Evolutionary conservation across 768 basidiomycete genomes (phyloP).

Genomic region (Sporobolomyces roseus): DNA sequence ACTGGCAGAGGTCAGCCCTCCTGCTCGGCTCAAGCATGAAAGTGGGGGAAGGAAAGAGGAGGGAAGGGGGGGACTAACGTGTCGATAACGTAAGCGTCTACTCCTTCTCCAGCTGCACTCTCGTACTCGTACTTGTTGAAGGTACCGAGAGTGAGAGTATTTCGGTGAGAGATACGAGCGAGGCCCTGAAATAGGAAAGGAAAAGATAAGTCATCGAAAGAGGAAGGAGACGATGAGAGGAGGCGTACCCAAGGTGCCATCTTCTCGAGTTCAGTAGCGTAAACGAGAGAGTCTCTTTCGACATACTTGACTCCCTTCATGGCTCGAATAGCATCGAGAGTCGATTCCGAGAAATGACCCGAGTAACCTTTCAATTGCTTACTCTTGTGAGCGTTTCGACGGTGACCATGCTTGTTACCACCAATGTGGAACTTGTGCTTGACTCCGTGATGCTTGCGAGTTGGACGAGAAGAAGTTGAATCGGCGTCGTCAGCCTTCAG

Average conservation of each 20-base stretch:
- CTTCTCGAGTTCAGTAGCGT: conserved; percentile 59
- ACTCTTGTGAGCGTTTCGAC: conserved; percentile 6
- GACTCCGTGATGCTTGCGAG: conserved; percentile 54
- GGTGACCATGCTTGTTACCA: conserved; percentile 25
- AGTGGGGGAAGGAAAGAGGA: background rate
- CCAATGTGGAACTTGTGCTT: conserved; percentile 43
- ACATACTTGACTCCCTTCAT: conserved; percentile 88
- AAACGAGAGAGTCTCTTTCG: conserved; percentile 91
- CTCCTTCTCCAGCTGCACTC: conserved; percentile 73
- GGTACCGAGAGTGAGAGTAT: conserved; percentile 68
- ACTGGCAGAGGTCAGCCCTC: background rate
- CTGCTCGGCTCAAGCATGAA: too few species aligned
- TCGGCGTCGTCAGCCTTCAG: conserved; percentile 10
- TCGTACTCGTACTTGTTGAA: conserved; percentile 77
- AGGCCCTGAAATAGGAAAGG: conserved; percentile 64
- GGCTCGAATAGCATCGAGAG: conserved; percentile 69
- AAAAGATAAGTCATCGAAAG: conserved; percentile 18
- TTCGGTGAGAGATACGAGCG: conserved; percentile 85
- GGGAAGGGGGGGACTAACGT: conserved; percentile 44
- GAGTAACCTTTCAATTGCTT: conserved; percentile 43
- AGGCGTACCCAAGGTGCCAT: conserved; percentile 78
- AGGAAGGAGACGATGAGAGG: background rate
- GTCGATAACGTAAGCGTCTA: conserved; percentile 68
- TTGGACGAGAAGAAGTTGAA: conserved; percentile 50
- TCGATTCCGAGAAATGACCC: conserved; percentile 50